Evolutionary conservation across 208 protist genomes (phyloP).

Genomic region (Jaenimonas drosophilae): DNA sequence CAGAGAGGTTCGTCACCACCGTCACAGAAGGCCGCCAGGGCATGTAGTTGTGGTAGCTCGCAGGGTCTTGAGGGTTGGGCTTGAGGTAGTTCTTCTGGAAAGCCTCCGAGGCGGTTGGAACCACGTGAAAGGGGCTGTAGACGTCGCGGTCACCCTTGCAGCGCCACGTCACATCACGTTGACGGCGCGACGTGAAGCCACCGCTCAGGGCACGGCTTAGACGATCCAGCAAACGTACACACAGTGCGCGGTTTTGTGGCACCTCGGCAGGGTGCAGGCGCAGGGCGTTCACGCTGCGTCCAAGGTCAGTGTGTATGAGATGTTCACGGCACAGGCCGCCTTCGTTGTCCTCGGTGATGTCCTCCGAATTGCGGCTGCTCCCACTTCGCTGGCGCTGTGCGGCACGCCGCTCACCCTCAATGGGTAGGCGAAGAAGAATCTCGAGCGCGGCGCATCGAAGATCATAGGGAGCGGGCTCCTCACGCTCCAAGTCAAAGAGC

Average conservation of each 20-base stretch:
- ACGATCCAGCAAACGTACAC: conserved; percentile 49
- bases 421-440: conserved; percentile 53
- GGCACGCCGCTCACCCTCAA: conserved; percentile 32
- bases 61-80: conserved; percentile 67
- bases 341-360: not conserved
- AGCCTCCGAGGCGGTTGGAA: conserved; percentile 55
- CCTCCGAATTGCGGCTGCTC: conserved; percentile 10
- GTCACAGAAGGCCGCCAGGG: conserved; percentile 42
- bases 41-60: conserved; percentile 60
- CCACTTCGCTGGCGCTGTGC: not conserved
- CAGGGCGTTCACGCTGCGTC: conserved; percentile 56
- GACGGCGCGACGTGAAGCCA: conserved; percentile 2
- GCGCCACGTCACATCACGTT: conserved; percentile 32
- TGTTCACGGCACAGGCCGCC: conserved; percentile 54
- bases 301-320: conserved; percentile 54
- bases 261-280: conserved; percentile 43
- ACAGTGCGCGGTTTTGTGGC: conserved; percentile 51
- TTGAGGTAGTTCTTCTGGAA: conserved; percentile 52
- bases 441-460: conserved; percentile 64
- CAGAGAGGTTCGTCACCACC: conserved; percentile 58
- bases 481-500: conserved; percentile 50
- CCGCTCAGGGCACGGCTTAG: conserved; percentile 42
- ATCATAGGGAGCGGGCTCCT: conserved; percentile 48
- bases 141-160: conserved; percentile 51
- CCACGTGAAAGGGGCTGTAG: conserved; percentile 51